Percentiles rank a stretch among this genome's conserved stretches.
These are phyloP conservation scores for Starmera pachycereana DNA, from an alignment of 805 yeast species.

Conservation along the genomic window DNA sequence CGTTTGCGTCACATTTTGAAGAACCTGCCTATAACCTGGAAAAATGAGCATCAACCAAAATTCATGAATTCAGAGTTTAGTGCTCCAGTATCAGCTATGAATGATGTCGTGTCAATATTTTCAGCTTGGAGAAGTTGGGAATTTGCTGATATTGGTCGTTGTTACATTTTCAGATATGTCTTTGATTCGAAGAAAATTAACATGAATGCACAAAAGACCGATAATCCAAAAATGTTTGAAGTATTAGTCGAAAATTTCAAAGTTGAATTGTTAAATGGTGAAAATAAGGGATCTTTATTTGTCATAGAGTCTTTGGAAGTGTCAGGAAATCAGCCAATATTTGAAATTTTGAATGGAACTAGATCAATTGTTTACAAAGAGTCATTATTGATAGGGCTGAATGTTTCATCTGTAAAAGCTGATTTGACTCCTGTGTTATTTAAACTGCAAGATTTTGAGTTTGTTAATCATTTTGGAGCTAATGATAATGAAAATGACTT, in stretches of 20 bases:
- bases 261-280: slow-evolving; percentile 17
- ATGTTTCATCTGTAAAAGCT: neutral
- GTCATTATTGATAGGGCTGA: neutral
- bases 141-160: slow-evolving; percentile 47
- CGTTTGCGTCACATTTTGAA: slow-evolving; percentile 66
- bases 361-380: neutral
- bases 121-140: slow-evolving; percentile 92
- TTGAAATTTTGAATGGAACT: neutral
- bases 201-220: slow-evolving; percentile 1
- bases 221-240: slow-evolving; percentile 9
- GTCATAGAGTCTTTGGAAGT: slow-evolving; percentile 16
- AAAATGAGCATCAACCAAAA: slow-evolving; percentile 19
- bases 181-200: slow-evolving; percentile 26
- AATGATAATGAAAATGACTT: neutral
- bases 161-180: slow-evolving; percentile 42
- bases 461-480: neutral
- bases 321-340: neutral
- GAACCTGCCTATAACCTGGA: slow-evolving; percentile 48
- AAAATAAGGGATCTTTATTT: slow-evolving; percentile 21
- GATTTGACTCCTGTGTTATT: neutral
- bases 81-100: slow-evolving; percentile 42
- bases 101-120: slow-evolving; percentile 48
- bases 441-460: neutral
- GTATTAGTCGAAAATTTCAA: slow-evolving; percentile 23
- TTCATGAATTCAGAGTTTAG: slow-evolving; percentile 27